Base-by-base conservation (phyloP, 2,329 filamentous ascomycete species). In the Grosmannia huntii region DNA sequence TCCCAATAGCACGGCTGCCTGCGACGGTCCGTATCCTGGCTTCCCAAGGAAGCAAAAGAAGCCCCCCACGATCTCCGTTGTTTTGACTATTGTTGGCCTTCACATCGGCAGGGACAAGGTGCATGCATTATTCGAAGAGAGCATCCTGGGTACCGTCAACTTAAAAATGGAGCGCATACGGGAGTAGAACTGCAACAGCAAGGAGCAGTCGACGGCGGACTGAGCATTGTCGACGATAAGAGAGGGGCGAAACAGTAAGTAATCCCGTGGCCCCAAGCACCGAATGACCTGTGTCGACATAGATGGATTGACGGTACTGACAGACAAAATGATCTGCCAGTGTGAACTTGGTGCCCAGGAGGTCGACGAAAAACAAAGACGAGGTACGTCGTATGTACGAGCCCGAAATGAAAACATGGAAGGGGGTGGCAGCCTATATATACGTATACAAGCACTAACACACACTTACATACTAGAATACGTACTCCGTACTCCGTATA, bases 21-120 rank as follows among this genome's bases (percentile, higher is more conserved):
- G 28, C 77, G 77, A 53, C 69, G 67, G 49, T 87, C 84, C 27
- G 81, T 89, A 66, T 69, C 75, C 5, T 81, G 82, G 69, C 87
- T 89, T 66, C 73, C 89, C 21, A 56, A 56, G n/a, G 55, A 60
- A 16, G 41, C 53, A 33, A 33, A 9, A 33, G 5, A 33, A 9
- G 9, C 2, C 31, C 9, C 31, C 5, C 31, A 33, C 9, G 31
- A 33, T 10, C 31, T 33, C 31, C 31, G 7, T 33, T 10, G 9
- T 33, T 5, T 33, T 33, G 31, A 33, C 31, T n/a, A 75, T 89
- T 7, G 85, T 81, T 1, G 86, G 84, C 0, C 88, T 90, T 64
- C 86, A 90, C 66, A 88, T 86, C 0, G 86, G 86, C 0, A 74
- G 86, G 41, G 74, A 74, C 23, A 84, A 83, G 67, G 76, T 89